Evolutionary conservation across 345 rosid genomes (phyloP).

Genomic region (Arabidopsis arenosa): DNA sequence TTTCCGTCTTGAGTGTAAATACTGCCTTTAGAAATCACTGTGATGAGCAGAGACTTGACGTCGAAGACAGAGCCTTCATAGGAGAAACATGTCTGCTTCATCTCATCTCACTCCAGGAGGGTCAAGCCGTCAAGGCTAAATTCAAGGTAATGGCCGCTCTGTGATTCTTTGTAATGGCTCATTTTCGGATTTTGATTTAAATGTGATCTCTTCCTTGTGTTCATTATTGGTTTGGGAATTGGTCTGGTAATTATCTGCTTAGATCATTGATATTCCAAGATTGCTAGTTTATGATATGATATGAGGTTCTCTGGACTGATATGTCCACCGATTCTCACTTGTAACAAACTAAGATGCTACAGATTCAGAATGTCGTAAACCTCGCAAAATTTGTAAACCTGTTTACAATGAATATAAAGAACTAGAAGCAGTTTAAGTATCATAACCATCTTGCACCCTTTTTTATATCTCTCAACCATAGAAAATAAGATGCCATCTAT

Average conservation of each 20-base stretch:
- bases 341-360: not conserved
- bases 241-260: slow-evolving; percentile 14
- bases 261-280: not conserved
- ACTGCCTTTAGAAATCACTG: slow-evolving; percentile 2
- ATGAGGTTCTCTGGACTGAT: slow-evolving; percentile 8
- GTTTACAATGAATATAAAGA: slow-evolving; percentile 22
- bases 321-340: not conserved
- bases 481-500: slow-evolving; percentile 5
- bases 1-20: slow-evolving; percentile 5
- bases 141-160: not conserved
- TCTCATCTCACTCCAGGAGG: slow-evolving; percentile 11
- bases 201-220: slow-evolving; percentile 14
- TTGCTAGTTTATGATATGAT: slow-evolving; percentile 6
- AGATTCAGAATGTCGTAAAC: slow-evolving; percentile 14
- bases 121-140: not conserved
- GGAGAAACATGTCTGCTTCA: slow-evolving; percentile 20
- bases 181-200: not conserved
- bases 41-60: slow-evolving; percentile 1
- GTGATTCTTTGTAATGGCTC: slow-evolving; percentile 2
- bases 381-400: slow-evolving; percentile 21
- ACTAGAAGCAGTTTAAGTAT: slow-evolving; percentile 18
- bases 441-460: not conserved
- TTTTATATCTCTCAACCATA: not conserved
- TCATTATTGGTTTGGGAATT: slow-evolving; percentile 5
- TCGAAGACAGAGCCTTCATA: not conserved